These are phyloP conservation scores for Colletotrichum limetticola DNA, from an alignment of 2,329 filamentous ascomycete genomes.

Conservation along the genomic window DNA sequence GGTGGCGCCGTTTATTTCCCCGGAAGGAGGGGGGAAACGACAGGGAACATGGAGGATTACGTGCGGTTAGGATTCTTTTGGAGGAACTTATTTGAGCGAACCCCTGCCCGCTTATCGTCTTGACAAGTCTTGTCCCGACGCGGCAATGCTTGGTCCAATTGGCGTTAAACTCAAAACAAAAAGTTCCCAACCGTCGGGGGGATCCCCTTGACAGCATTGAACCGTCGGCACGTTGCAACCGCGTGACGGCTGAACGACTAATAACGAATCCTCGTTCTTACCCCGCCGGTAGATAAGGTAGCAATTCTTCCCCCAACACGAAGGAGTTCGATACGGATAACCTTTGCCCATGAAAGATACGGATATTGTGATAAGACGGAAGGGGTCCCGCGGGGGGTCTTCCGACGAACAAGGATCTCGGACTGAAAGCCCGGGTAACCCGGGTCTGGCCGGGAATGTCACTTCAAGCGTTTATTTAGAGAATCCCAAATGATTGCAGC, in stretches of 20 bases:
- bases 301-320: background rate
- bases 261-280: background rate
- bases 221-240: constrained; percentile 16
- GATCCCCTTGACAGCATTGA: constrained; percentile 3
- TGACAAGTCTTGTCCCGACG: constrained; percentile 30
- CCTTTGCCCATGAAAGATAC: constrained; percentile 1
- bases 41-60: background rate
- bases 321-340: background rate
- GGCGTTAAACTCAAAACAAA: constrained; percentile 8
- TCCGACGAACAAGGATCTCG: constrained; percentile 8
- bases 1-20: constrained; percentile 21
- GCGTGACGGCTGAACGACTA: background rate
- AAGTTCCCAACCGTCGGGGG: background rate
- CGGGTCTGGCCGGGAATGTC: constrained; percentile 15
- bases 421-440: background rate
- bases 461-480: background rate
- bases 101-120: constrained; percentile 30
- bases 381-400: constrained; percentile 14
- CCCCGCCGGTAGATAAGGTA: constrained; percentile 29
- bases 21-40: constrained; percentile 10
- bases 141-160: constrained; percentile 27
- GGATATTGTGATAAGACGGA: constrained; percentile 27
- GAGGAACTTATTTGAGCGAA: background rate
- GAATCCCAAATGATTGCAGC: background rate
- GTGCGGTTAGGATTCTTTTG: background rate